Evolutionary conservation across 805 yeast species (phyloP).

Genomic region (Naumovozyma dairenensis): DNA sequence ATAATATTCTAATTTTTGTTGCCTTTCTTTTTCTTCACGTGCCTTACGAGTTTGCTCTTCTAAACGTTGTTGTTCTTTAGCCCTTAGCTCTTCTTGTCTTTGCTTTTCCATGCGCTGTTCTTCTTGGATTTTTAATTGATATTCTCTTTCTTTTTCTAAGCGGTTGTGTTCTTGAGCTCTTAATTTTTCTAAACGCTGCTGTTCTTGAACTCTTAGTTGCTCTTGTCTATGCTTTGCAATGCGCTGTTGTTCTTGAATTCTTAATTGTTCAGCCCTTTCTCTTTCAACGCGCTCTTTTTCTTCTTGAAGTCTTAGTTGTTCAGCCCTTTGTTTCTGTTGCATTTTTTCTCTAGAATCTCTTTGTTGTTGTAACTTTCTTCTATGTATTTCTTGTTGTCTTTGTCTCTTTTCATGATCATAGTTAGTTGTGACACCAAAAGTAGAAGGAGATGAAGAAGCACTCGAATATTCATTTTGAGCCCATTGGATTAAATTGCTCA

Average conservation of each 20-base stretch:
- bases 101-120: too few relatives aligned
- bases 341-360: conserved; percentile 1
- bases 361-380: conserved; percentile 2
- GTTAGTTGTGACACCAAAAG: neutral
- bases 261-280: too few relatives aligned
- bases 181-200: neutral
- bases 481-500: conserved; percentile 11
- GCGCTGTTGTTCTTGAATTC: too few relatives aligned
- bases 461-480: conserved; percentile 4
- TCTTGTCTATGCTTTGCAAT: too few relatives aligned
- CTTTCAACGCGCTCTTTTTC: conserved; percentile 8
- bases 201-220: too few relatives aligned
- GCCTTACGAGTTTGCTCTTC: neutral
- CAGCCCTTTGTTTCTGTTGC: conserved; percentile 1
- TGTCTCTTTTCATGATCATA: conserved; percentile 1
- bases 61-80: neutral
- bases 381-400: conserved; percentile 1
- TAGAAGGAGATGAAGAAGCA: neutral
- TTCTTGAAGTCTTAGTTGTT: conserved; percentile 1
- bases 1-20: neutral
- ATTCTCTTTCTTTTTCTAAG: neutral
- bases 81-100: conserved; percentile 1
- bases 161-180: neutral
- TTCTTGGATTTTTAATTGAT: neutral
- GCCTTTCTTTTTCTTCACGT: neutral